Conservation (phyloP, 805 yeast species). For the Yamadazyma takamatsuzukensis region DNA sequence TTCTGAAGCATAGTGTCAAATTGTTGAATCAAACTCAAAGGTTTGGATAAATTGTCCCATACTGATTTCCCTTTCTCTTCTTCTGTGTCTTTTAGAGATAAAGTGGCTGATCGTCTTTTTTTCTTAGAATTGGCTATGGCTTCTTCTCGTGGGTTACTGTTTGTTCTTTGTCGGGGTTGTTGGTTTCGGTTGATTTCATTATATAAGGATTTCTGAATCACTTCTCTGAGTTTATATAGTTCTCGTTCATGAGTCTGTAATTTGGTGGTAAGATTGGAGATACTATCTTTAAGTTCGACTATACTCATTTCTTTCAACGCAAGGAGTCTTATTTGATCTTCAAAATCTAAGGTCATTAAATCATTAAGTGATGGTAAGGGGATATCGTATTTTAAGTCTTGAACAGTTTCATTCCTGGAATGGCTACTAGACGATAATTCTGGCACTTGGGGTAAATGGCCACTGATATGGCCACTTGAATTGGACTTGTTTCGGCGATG, state of each 20-base stretch:
- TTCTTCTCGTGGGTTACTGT: slow-evolving; percentile 24
- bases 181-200: slow-evolving; percentile 27
- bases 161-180: slow-evolving; percentile 14
- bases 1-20: slow-evolving; percentile 63
- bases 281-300: slow-evolving; percentile 57
- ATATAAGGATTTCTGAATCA: slow-evolving; percentile 45
- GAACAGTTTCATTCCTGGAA: no score
- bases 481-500: not conserved
- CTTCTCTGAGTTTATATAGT: slow-evolving; percentile 46
- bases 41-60: slow-evolving; percentile 43
- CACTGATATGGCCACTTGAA: slow-evolving; percentile 2
- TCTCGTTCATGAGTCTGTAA: slow-evolving; percentile 46
- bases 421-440: not conserved
- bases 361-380: slow-evolving; percentile 31
- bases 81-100: not conserved
- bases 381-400: slow-evolving; percentile 22
- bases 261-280: slow-evolving; percentile 39
- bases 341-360: slow-evolving; percentile 36
- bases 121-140: slow-evolving; percentile 28
- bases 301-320: slow-evolving; percentile 70
- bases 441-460: slow-evolving; percentile 1
- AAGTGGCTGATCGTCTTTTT: slow-evolving; percentile 14
- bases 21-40: slow-evolving; percentile 60
- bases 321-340: slow-evolving; percentile 52
- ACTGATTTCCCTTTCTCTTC: slow-evolving; percentile 8